Conservation (phyloP, 192 early-diverging fungal species). For the Backusella macrospora region DNA sequence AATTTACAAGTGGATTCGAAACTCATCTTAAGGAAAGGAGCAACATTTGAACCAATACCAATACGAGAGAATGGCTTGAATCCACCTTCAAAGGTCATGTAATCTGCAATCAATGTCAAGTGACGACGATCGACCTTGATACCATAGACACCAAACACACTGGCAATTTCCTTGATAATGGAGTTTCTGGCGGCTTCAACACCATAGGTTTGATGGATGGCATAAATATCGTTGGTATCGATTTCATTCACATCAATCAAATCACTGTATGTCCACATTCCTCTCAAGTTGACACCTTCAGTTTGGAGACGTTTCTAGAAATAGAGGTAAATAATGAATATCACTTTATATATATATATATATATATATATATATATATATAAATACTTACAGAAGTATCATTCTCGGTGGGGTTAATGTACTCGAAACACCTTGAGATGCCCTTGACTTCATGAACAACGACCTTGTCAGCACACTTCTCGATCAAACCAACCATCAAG, state of each 20-base stretch:
- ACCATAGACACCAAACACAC: constrained; percentile 93
- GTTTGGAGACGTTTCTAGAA: constrained; percentile 67
- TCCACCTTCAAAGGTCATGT: constrained; percentile 99
- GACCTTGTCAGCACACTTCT: constrained; percentile 70
- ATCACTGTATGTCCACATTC: constrained; percentile 82
- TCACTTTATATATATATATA: background rate
- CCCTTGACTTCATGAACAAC: constrained; percentile 88
- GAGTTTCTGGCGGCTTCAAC: constrained; percentile 94
- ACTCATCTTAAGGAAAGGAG: constrained; percentile 97
- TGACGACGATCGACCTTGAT: constrained; percentile 95
- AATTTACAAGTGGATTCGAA: constrained; percentile 97
- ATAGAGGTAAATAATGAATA: too few relatives aligned
- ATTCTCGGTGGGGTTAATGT: constrained; percentile 76
- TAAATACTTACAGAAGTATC: constrained; percentile 69
- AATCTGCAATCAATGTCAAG: constrained; percentile 95
- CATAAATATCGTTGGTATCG: constrained; percentile 97
- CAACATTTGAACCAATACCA: constrained; percentile 88
- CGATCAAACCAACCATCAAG: constrained; percentile 89
- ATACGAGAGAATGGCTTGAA: constrained; percentile 98
- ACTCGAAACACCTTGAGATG: constrained; percentile 79
- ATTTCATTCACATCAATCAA: constrained; percentile 86
- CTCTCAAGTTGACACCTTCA: constrained; percentile 89
- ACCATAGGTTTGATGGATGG: constrained; percentile 90
- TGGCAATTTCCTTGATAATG: constrained; percentile 90
- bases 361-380: background rate